Evolutionary conservation across 2,329 filamentous ascomycete genomes (phyloP).

Genomic region (Clarireedia hainanense): DNA sequence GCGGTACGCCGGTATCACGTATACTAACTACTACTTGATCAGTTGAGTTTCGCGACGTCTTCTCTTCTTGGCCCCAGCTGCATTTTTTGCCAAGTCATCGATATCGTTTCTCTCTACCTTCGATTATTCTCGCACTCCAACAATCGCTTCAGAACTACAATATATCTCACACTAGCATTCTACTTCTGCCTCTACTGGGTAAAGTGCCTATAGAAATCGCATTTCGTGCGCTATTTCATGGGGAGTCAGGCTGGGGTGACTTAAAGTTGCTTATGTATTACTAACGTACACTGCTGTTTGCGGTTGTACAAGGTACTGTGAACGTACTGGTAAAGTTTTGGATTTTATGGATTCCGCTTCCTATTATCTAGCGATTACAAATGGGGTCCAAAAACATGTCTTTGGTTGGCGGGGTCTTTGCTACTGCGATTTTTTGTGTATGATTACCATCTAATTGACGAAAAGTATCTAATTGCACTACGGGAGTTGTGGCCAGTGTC

Average conservation of each 20-base stretch:
- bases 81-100: not conserved
- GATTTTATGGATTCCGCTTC: not conserved
- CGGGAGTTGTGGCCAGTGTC: not conserved
- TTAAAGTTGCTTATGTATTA: not conserved
- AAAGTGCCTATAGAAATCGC: not conserved
- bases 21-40: not conserved
- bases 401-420: not conserved
- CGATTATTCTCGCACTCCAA: not conserved
- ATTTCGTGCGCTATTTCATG: not conserved
- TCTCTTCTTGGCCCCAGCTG: not conserved
- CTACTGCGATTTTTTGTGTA: not conserved
- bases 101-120: not conserved
- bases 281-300: not conserved
- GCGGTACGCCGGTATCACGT: not conserved
- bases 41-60: not conserved
- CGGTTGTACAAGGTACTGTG: no score
- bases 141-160: not conserved
- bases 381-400: not conserved
- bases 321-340: not conserved
- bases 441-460: not conserved
- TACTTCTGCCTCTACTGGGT: not conserved
- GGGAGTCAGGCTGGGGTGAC: not conserved
- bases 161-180: not conserved
- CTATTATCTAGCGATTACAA: not conserved
- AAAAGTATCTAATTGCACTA: not conserved